Base-by-base conservation (phyloP, 495 filamentous ascomycete genomes). In the Lichenothelia convexa region DNA sequence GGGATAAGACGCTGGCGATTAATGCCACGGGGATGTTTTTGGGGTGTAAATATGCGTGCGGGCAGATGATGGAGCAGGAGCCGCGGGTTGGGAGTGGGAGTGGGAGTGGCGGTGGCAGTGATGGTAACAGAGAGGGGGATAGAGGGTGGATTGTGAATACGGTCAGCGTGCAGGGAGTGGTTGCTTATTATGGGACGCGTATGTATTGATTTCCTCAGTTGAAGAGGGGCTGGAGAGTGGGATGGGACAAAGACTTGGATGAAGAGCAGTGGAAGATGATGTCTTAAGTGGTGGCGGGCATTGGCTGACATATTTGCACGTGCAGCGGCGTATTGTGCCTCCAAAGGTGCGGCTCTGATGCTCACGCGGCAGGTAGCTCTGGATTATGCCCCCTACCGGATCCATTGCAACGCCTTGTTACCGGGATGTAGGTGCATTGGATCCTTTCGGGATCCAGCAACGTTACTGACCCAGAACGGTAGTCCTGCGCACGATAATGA, bases 1-100 rank as follows among this genome's bases (percentile, higher is more conserved):
- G 75, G 75, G 61, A 70, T 4, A 78, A 80, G 68, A 69, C 69
- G 3, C 80, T 76, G 30, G 68, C 71, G n/a, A 75, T 73, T 30
- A 68, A 83, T 49, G 74, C 78, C 0, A 61, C 61, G 13, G 78
- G 78, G 6, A 59, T 62, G 18, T 71, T 69, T 41, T 52, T 71
- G 1, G 67, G 66, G 4, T 63, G 56, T 30, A 61, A 61, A 31
- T 69, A 64, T 36, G 65, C 60, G 0, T 41, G 58, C n/a, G 40
- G 45, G 1, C 68, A 72, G 46, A 68, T 71, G 59, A 40, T 70
- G 11, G 44, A 48, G 13, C 70, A 75, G 40, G 54, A 61, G 5
- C 57, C 53, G 0, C 48, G 54, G 39, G 19, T 50, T 0, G 60
- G 47, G 2, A 58, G 9, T 7, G n/a, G n/a, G n/a, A n/a, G n/a